Evolutionary conservation across 768 basidiomycete genomes (phyloP).

Genomic region (Boletus coccyginus): DNA sequence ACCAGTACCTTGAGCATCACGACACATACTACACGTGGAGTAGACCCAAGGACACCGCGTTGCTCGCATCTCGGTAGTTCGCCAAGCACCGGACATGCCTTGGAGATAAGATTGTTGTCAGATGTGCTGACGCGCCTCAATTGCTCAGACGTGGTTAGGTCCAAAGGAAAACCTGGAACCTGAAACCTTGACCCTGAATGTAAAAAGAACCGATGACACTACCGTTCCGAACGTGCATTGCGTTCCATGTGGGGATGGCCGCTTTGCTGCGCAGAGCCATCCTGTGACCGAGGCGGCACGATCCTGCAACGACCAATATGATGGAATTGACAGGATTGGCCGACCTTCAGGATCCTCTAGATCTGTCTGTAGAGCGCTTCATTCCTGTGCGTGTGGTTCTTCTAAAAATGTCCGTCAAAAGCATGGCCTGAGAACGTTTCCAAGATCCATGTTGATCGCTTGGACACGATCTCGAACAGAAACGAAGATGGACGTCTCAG

Average conservation of each 20-base stretch:
- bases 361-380: constrained; percentile 6
- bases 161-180: background rate
- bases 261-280: constrained; percentile 6
- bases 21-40: constrained; percentile 31
- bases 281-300: constrained; percentile 18
- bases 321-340: constrained; percentile 22
- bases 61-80: constrained; percentile 22
- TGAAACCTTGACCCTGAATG: constrained; percentile 19
- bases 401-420: background rate
- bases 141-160: constrained; percentile 23
- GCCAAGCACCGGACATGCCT: constrained; percentile 11
- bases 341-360: constrained; percentile 8
- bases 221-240: background rate
- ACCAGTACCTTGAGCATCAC: constrained; percentile 30
- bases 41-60: constrained; percentile 30
- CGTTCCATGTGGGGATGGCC: constrained; percentile 1
- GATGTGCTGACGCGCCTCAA: constrained; percentile 7
- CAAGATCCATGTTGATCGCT: constrained; percentile 6
- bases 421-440: constrained; percentile 10
- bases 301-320: constrained; percentile 16
- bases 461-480: constrained; percentile 3
- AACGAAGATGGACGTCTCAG: background rate
- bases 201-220: constrained; percentile 6
- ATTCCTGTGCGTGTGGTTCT: constrained; percentile 10
- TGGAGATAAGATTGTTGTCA: constrained; percentile 24